A percentile compares a stretch with the other conserved stretches of the same genome.
These are phyloP conservation scores for Tylopilus subfusipes DNA, from an alignment of 768 basidiomycete species.

Conservation along the genomic window DNA sequence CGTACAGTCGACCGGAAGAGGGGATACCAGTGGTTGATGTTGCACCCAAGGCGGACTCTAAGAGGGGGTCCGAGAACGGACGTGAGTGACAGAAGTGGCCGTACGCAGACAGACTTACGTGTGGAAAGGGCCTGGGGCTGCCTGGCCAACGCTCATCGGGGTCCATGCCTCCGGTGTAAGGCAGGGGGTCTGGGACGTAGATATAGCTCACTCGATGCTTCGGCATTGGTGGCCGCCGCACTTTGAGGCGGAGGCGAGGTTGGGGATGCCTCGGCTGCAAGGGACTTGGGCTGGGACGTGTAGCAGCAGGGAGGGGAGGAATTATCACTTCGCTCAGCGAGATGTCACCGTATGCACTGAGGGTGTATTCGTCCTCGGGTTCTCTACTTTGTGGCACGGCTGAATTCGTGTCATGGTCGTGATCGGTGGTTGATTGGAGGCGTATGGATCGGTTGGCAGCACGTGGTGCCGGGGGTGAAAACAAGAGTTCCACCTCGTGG, in stretches of 20 bases:
- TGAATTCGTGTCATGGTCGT: neutral
- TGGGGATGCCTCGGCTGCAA: conserved; percentile 5
- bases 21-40: conserved; percentile 13
- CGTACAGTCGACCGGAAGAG: neutral
- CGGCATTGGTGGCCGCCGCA: conserved; percentile 28
- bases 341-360: conserved; percentile 46
- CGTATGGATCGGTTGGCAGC: neutral
- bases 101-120: conserved; percentile 11
- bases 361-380: conserved; percentile 36
- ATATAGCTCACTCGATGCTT: conserved; percentile 18
- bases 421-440: neutral
- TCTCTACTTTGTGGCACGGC: neutral
- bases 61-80: neutral
- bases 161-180: neutral
- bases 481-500: neutral
- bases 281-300: neutral
- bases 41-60: conserved; percentile 12
- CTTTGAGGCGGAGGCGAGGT: conserved; percentile 24
- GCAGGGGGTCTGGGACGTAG: conserved; percentile 8
- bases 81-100: neutral
- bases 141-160: conserved; percentile 13
- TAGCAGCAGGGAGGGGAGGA: conserved; percentile 22
- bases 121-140: conserved; percentile 7
- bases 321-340: conserved; percentile 38
- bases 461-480: neutral